Percentiles rank a stretch among this genome's conserved stretches.
Evolutionary conservation across 1,284 basidiomycete species (phyloP).

Genomic region (Mycosarcoma mackinlayi): DNA sequence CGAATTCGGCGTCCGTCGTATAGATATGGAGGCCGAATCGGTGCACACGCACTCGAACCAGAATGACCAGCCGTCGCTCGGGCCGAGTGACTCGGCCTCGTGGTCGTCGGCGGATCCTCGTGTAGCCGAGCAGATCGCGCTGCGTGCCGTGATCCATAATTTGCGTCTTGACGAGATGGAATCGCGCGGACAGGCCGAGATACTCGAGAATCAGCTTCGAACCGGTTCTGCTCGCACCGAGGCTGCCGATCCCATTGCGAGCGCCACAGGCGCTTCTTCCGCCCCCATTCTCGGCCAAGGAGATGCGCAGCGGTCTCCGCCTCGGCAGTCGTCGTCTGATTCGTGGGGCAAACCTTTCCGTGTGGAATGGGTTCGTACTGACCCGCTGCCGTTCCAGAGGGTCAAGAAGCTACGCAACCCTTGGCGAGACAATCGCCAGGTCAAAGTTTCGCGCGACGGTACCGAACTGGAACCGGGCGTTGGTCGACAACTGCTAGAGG

Average conservation of each 20-base stretch:
- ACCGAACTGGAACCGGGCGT: constrained; percentile 89
- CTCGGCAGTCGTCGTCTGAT: constrained; percentile 37
- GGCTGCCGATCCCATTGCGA: constrained; percentile 14
- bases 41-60: constrained; percentile 22
- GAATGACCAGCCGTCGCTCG: constrained; percentile 36
- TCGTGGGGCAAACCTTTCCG: constrained; percentile 74
- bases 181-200: constrained; percentile 46
- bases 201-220: constrained; percentile 51
- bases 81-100: constrained; percentile 50
- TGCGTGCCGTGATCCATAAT: constrained; percentile 61
- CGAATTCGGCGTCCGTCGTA: constrained; percentile 41
- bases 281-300: constrained; percentile 3
- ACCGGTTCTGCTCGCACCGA: constrained; percentile 41
- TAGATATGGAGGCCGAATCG: constrained; percentile 46
- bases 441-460: constrained; percentile 87
- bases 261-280: constrained; percentile 7
- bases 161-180: constrained; percentile 58
- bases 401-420: constrained; percentile 86
- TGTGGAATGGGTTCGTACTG: constrained; percentile 84
- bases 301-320: constrained; percentile 24
- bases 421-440: constrained; percentile 90
- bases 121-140: constrained; percentile 69
- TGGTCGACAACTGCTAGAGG: constrained; percentile 78
- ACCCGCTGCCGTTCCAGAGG: constrained; percentile 79
- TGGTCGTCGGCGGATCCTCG: constrained; percentile 54